Percentiles rank a stretch among this genome's conserved stretches.
phyloP scores from a whole-genome alignment of 2,329 filamentous ascomycete species.

The Botryosphaeria dothidea region DNA sequence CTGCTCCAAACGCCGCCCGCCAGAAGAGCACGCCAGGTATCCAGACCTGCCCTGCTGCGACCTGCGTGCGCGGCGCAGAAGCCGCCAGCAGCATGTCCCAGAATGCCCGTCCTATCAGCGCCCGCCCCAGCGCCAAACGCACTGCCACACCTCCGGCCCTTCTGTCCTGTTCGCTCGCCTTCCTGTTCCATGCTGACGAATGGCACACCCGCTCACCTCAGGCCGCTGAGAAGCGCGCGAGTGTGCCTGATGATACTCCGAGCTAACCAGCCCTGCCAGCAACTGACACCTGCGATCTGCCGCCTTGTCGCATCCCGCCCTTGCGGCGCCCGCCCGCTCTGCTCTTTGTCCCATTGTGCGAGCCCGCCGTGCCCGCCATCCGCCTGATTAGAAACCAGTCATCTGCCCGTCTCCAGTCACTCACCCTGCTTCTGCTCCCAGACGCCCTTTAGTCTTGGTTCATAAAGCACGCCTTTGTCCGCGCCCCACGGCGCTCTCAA shows the following conservation, averaged over 20 bases:
- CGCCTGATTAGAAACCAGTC: conserved; percentile 20
- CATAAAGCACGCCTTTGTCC: conserved; percentile 19
- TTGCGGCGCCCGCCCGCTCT: conserved; percentile 16
- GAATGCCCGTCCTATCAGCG: conserved; percentile 9
- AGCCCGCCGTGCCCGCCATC: conserved; percentile 7
- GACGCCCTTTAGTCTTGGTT: conserved; percentile 5
- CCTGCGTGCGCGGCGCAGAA: conserved; percentile 6
- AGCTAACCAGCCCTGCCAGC: conserved; percentile 19
- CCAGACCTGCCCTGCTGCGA: background rate
- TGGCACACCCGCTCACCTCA: conserved; percentile 15
- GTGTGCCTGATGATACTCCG: conserved; percentile 19
- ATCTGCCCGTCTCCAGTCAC: conserved; percentile 18
- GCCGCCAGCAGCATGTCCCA: conserved; percentile 10
- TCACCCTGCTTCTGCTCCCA: conserved; percentile 11
- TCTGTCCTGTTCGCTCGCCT: conserved; percentile 11
- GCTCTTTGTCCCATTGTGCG: conserved; percentile 21
- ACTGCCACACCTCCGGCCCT: conserved; percentile 18
- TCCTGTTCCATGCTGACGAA: conserved; percentile 16
- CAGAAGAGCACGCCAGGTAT: conserved; percentile 14
- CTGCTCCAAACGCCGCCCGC: conserved; percentile 15
- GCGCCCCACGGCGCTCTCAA: conserved; percentile 1
- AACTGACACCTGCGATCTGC: conserved; percentile 20
- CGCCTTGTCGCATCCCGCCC: conserved; percentile 19
- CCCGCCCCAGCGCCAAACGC: conserved; percentile 1
- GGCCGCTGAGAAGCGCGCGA: conserved; percentile 18